Evolutionary conservation across 2,329 filamentous ascomycete genomes (phyloP).

Genomic region (Eutypella sp.): DNA sequence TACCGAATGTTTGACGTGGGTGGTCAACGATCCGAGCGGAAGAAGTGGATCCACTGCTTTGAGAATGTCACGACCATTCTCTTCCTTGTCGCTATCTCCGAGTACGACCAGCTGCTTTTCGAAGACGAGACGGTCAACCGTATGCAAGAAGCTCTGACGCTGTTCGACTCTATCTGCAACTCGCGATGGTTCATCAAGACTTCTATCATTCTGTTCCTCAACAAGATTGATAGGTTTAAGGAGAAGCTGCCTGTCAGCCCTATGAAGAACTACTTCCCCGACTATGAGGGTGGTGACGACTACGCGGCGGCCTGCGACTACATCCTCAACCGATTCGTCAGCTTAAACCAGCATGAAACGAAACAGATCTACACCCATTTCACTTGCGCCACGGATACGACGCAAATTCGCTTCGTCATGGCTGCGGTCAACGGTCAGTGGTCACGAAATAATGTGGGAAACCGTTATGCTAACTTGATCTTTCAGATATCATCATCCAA

Average conservation of each 20-base stretch:
- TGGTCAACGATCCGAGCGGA: slow-evolving; percentile 90
- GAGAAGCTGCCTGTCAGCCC: slow-evolving; percentile 76
- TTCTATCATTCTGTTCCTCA: slow-evolving; percentile 82
- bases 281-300: slow-evolving; percentile 92
- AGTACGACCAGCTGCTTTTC: slow-evolving; percentile 93
- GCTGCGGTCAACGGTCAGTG: slow-evolving; percentile 91
- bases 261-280: slow-evolving; percentile 86
- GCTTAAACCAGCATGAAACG: slow-evolving; percentile 96
- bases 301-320: slow-evolving; percentile 97
- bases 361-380: slow-evolving; percentile 99
- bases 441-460: not conserved
- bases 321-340: slow-evolving; percentile 97
- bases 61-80: slow-evolving; percentile 97
- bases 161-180: slow-evolving; percentile 85
- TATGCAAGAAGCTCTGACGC: slow-evolving; percentile 83
- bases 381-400: slow-evolving; percentile 97
- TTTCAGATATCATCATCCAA: slow-evolving; percentile 97
- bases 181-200: slow-evolving; percentile 89
- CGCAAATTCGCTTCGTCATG: slow-evolving; percentile 99
- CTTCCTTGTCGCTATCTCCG: slow-evolving; percentile 93
- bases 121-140: slow-evolving; percentile 95
- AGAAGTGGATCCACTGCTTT: slow-evolving; percentile 99
- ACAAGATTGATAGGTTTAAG: slow-evolving; percentile 86
- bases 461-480: slow-evolving; percentile 35
- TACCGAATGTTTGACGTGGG: slow-evolving; percentile 98